Conservation (phyloP, 2,329 filamentous ascomycete species). For the Diaporthe humulicola region DNA sequence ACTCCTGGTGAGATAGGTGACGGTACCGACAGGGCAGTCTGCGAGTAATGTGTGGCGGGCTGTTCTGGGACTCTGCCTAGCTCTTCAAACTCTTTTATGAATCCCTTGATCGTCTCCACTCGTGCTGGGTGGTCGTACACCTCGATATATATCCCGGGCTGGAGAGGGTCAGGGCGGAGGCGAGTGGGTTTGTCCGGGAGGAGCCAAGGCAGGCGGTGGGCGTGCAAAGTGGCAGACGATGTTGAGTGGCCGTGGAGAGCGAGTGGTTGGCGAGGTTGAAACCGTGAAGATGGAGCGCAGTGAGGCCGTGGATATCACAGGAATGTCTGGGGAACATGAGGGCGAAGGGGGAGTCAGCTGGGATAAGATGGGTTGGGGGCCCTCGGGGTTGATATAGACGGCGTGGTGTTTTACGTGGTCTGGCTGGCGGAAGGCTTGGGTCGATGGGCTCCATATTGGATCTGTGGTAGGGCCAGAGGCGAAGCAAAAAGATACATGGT, state of each 20-base stretch:
- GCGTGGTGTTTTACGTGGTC: slow-evolving; percentile 39
- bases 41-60: neutral
- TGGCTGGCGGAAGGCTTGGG: slow-evolving; percentile 34
- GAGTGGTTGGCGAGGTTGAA: slow-evolving; percentile 15
- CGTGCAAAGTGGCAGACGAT: neutral
- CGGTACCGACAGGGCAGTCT: neutral
- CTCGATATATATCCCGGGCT: slow-evolving; percentile 7
- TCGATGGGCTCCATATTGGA: slow-evolving; percentile 37
- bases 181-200: neutral
- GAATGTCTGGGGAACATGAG: slow-evolving; percentile 34
- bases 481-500: slow-evolving; percentile 32
- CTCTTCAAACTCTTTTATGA: slow-evolving; percentile 7
- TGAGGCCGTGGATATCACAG: slow-evolving; percentile 13
- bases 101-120: neutral
- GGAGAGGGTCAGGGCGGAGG: neutral
- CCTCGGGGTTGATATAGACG: slow-evolving; percentile 38
- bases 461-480: slow-evolving; percentile 36
- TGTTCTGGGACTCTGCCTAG: neutral
- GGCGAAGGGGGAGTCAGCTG: slow-evolving; percentile 30
- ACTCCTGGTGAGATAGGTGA: neutral
- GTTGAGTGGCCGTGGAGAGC: slow-evolving; percentile 2
- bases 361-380: slow-evolving; percentile 35
- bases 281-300: neutral
- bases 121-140: neutral
- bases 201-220: slow-evolving; percentile 3